phyloP scores from a whole-genome alignment of 202 grass and related monocot species.

The Eragrostis tef region DNA sequence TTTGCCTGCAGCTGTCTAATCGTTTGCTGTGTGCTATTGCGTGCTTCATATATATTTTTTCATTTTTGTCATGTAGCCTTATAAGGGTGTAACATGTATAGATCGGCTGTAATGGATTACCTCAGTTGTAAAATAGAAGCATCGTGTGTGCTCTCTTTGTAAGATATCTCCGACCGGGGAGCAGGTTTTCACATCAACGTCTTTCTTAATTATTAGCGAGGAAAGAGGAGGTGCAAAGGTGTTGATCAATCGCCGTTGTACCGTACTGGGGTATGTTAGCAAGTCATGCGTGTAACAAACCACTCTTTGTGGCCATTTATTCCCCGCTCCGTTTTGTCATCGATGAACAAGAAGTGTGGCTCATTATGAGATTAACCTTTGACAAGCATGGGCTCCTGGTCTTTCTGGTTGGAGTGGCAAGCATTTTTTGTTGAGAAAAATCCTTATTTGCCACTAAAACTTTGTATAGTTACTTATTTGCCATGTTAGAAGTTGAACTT shows the following conservation, averaged over 20 bases:
- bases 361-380: constrained; percentile 22
- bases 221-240: not conserved
- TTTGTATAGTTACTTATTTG: too few relatives aligned
- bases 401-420: constrained; percentile 35
- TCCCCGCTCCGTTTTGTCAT: not conserved
- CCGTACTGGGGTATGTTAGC: not conserved
- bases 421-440: too few relatives aligned
- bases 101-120: not conserved
- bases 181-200: not conserved
- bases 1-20: constrained; percentile 32
- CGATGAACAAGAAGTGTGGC: not conserved
- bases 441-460: too few relatives aligned
- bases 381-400: constrained; percentile 29
- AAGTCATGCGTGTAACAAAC: not conserved
- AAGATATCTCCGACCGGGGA: not conserved
- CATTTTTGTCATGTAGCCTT: not conserved
- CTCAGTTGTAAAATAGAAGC: constrained; percentile 36
- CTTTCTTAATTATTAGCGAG: not conserved
- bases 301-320: constrained; percentile 35
- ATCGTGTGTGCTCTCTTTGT: constrained; percentile 21
- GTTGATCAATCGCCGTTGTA: not conserved
- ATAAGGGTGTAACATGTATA: not conserved
- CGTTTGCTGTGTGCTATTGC: not conserved
- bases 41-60: not conserved
- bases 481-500: too few relatives aligned